Percentiles rank a stretch among this genome's conserved stretches.
Conservation (phyloP, 1,284 basidiomycete species). For the Trichosporon ovoides region DNA sequence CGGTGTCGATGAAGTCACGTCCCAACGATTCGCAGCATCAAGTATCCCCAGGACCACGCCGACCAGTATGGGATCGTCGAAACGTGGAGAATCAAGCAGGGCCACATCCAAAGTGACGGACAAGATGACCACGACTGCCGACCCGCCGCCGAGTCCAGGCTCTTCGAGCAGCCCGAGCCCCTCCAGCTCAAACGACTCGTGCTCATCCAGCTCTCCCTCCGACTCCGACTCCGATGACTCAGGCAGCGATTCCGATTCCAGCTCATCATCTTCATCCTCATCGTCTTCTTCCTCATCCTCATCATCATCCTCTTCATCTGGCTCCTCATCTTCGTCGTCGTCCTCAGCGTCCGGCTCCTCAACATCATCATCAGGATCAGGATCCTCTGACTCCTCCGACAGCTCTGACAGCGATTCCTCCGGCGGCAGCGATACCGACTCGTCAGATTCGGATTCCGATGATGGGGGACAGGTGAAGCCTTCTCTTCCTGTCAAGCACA, state of each 20-base stretch:
- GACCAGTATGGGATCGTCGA: slow-evolving; percentile 8
- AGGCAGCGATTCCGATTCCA: slow-evolving; percentile 10
- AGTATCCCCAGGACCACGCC: background rate
- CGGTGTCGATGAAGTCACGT: too few relatives aligned
- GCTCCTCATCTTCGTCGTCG: background rate
- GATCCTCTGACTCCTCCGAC: slow-evolving; percentile 5
- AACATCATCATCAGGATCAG: slow-evolving; percentile 4
- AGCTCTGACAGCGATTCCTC: background rate
- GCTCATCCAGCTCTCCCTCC: slow-evolving; percentile 16
- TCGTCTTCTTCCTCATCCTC: slow-evolving; percentile 7
- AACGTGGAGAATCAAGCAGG: background rate
- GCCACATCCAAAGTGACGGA: slow-evolving; percentile 6
- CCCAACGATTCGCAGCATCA: too few relatives aligned
- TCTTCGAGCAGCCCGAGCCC: slow-evolving; percentile 15
- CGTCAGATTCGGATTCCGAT: slow-evolving; percentile 12
- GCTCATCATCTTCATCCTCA: slow-evolving; percentile 10
- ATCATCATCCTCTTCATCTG: slow-evolving; percentile 1
- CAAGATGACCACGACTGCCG: slow-evolving; percentile 5
- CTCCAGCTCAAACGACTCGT: slow-evolving; percentile 15
- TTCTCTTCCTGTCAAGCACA: background rate
- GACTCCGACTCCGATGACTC: slow-evolving; percentile 15
- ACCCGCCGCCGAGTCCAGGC: background rate
- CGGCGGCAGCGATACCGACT: background rate
- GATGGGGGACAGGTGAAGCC: slow-evolving; percentile 2
- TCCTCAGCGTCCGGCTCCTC: background rate